Percentiles rank a stretch among this genome's conserved stretches.
Evolutionary conservation across 139 green algal species (phyloP).

Genomic region (Cymbomonas tetramitiformis): DNA sequence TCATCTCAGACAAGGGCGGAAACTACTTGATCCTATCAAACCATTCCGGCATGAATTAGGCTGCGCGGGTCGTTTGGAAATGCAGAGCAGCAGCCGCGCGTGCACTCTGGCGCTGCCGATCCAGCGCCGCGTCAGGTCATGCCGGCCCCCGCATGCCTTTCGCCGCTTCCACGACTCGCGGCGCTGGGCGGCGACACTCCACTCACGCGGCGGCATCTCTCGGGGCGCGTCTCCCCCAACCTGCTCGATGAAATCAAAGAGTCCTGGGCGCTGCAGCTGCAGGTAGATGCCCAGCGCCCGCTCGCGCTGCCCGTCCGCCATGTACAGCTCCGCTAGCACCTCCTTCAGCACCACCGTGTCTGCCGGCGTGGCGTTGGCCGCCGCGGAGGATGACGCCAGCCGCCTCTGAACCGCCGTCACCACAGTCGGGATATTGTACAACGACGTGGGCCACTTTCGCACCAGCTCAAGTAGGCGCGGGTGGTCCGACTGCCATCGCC

Average conservation of each 20-base stretch:
- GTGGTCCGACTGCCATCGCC: slow-evolving; percentile 48
- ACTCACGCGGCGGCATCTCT: too few species aligned
- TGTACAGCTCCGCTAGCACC: slow-evolving; percentile 63
- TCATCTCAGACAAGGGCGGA: too few species aligned
- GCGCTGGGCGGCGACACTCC: too few species aligned
- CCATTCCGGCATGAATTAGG: too few species aligned
- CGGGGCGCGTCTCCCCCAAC: too few species aligned
- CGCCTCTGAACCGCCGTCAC: not conserved
- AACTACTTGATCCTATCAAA: too few species aligned
- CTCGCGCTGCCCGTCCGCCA: slow-evolving; percentile 52
- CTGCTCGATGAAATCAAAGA: slow-evolving; percentile 54
- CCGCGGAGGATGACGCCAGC: not conserved
- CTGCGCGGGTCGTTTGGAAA: too few species aligned
- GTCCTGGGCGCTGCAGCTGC: slow-evolving; percentile 30
- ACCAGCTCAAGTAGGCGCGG: slow-evolving; percentile 41
- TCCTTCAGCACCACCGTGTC: slow-evolving; percentile 36
- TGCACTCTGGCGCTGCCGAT: too few species aligned
- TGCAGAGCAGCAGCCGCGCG: too few species aligned
- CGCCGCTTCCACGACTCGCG: too few species aligned
- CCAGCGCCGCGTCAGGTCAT: too few species aligned
- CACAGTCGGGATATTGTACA: slow-evolving; percentile 25
- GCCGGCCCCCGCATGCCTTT: too few species aligned
- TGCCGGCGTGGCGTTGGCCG: not conserved
- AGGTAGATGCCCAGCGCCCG: slow-evolving; percentile 56
- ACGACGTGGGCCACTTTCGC: slow-evolving; percentile 29